A percentile compares a stretch with the other conserved stretches of the same genome.
These are phyloP conservation scores for Lactarius pseudohatsudake DNA, from an alignment of 768 basidiomycete species.

Conservation along the genomic window DNA sequence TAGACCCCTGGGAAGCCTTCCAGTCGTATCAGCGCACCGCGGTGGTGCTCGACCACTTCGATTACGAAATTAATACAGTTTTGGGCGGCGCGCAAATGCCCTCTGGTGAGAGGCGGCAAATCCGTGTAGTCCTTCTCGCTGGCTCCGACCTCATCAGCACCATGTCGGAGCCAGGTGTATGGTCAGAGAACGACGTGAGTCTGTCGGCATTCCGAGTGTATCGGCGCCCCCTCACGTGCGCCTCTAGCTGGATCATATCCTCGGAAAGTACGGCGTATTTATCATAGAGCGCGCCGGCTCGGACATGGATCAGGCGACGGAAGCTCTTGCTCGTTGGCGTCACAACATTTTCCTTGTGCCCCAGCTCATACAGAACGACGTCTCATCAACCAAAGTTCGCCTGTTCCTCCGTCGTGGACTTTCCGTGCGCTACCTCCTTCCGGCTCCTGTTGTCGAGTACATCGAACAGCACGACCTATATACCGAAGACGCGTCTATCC, in stretches of 20 bases:
- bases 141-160: constrained; percentile 98
- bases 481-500: constrained; percentile 52
- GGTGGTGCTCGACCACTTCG: constrained; percentile 95
- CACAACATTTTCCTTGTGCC: constrained; percentile 66
- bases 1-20: constrained; percentile 97
- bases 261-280: constrained; percentile 91
- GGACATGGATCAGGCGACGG: constrained; percentile 36
- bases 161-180: constrained; percentile 98
- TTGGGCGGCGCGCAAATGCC: constrained; percentile 74
- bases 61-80: constrained; percentile 87
- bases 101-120: constrained; percentile 71
- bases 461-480: constrained; percentile 85
- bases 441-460: constrained; percentile 88
- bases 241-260: constrained; percentile 86
- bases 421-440: constrained; percentile 87
- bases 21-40: constrained; percentile 95
- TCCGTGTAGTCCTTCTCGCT: constrained; percentile 90
- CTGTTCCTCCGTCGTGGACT: constrained; percentile 77
- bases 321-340: constrained; percentile 32
- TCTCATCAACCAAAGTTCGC: constrained; percentile 91
- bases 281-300: constrained; percentile 96
- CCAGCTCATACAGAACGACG: constrained; percentile 95
- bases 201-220: constrained; percentile 17
- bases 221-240: constrained; percentile 20
- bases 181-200: constrained; percentile 91